Evolutionary conservation across 345 rosid species (phyloP), one percentile per base, ranked within the genome.

Genomic region (Anacardium occidentale): DNA sequence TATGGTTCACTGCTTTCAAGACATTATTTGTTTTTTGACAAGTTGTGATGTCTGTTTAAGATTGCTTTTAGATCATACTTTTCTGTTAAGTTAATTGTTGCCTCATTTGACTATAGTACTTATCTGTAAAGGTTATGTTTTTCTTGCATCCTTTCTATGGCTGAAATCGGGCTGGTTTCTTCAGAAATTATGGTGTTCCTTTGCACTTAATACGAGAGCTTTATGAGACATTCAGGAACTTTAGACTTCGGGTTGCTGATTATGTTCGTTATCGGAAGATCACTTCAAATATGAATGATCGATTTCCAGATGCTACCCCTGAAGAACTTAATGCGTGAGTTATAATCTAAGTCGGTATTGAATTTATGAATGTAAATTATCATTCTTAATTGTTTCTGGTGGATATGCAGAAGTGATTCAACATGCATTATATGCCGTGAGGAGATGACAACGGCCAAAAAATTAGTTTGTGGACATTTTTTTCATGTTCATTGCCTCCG

Each of bases 401-500:
- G 80, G 75, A 45, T 77, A 25, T 83, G 81, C 91, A 94, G 98
- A 86, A 88, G 85, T 75, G 98, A 94, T 50, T 92, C 89, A 53
- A 94, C 98, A 34, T 94, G 98, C 79, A 94, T 94, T 75, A 90
- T 94, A 56, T 92, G 98, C 72, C 98, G 97, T 66, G 98, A 94
- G 82, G 98, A 94, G 92, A 94, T 92, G 98, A 92, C 88, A 40
- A 77, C 88, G 26, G 98, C 97, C 12, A 94, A 94, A 83, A 94
- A 94, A 77, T 82, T 94, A 78, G 70, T 88, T 24, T 94, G 98
- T 77, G 98, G 98, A 51, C 98, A 92, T 85, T 87, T 94, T 62
- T 94, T 94, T 71, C 98, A 92, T 76, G 95, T 94, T 26, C 95
- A 94, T 72, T 94, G 98, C 78, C 97, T 94, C 18, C 95, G 98